Evolutionary conservation across 805 yeast genomes (phyloP), one percentile per base, ranked within the genome.

Genomic region (Starmerella bombicola): DNA sequence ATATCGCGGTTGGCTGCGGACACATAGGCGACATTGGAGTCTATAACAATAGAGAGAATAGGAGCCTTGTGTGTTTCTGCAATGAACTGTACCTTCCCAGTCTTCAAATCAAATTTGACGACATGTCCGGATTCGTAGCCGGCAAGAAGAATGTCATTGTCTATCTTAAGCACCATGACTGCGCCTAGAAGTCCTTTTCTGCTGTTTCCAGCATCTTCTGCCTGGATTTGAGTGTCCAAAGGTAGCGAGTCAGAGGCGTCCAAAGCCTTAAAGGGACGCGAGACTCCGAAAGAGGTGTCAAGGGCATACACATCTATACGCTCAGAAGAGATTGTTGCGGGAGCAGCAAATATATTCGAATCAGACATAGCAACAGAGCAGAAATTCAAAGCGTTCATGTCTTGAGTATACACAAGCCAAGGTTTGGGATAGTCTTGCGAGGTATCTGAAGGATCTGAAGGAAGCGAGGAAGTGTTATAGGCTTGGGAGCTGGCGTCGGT

Each of bases 121-220:
- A 74, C 65, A 49, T 72, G 76, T 0, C 94, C 93, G 15, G 80
- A 76, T 55, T 82, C 94, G 53, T 70, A 82, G 1, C 93, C 94
- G 5, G 78, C 63, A 15, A 57, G 41, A 8, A 55, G 46, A 2
- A 53, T 49, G 3, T 38, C 25, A 9, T 50, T 51, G 1, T 53
- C 45, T 3, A 78, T 50, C 34, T 66, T 69, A 84, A 83, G 80
- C 12, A 79, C 69, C 30, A 80, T 78, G 1, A 93, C 93, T 25
- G 71, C 66, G 13, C 67, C 73, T 26, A 50, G 46, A 33, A 42
- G 39, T 3, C 44, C 41, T 13, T 47, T 40, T 13, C 44, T 41
- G 15, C 30, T 16, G 7, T 34, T 37, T 22, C 33, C 35, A 15
- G 31, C 46, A 31, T 54, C 53, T 35, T 41, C 43, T 3, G 39